Evolutionary conservation across 441 rosid species (phyloP).

Genomic region (Dalechampia spathulata): DNA sequence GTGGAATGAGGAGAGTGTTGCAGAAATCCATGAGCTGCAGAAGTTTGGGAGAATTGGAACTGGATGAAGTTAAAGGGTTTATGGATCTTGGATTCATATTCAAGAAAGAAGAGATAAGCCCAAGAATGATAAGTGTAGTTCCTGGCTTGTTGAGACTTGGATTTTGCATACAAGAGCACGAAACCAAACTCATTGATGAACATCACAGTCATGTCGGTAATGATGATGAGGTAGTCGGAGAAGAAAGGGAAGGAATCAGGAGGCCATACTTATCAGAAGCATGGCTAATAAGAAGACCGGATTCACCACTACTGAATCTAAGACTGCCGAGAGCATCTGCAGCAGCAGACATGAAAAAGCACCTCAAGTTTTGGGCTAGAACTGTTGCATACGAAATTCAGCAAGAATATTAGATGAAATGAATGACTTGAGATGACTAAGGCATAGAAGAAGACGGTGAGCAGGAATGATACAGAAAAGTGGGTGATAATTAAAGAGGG

Average conservation of each 20-base stretch:
- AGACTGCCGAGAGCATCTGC: slow-evolving; percentile 28
- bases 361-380: slow-evolving; percentile 51
- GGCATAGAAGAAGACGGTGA: too few relatives aligned
- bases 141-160: slow-evolving; percentile 51
- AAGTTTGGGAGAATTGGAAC: slow-evolving; percentile 40
- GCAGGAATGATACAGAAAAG: too few relatives aligned
- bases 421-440: too few relatives aligned
- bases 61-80: slow-evolving; percentile 62
- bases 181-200: background rate
- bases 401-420: slow-evolving; percentile 34
- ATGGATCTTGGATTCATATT: slow-evolving; percentile 54
- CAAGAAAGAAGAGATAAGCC: slow-evolving; percentile 30
- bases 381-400: slow-evolving; percentile 41
- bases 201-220: too few relatives aligned
- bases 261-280: slow-evolving; percentile 62
- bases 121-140: slow-evolving; percentile 33
- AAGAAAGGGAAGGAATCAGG: slow-evolving; percentile 14
- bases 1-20: background rate
- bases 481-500: too few relatives aligned
- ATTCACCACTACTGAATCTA: slow-evolving; percentile 39
- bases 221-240: slow-evolving; percentile 9
- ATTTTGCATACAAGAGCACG: slow-evolving; percentile 3
- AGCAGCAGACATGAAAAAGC: slow-evolving; percentile 48
- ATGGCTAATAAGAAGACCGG: slow-evolving; percentile 49
- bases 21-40: slow-evolving; percentile 34